Evolutionary conservation across 2,329 filamentous ascomycete species (phyloP).

Genomic region (Drechslera avenae): DNA sequence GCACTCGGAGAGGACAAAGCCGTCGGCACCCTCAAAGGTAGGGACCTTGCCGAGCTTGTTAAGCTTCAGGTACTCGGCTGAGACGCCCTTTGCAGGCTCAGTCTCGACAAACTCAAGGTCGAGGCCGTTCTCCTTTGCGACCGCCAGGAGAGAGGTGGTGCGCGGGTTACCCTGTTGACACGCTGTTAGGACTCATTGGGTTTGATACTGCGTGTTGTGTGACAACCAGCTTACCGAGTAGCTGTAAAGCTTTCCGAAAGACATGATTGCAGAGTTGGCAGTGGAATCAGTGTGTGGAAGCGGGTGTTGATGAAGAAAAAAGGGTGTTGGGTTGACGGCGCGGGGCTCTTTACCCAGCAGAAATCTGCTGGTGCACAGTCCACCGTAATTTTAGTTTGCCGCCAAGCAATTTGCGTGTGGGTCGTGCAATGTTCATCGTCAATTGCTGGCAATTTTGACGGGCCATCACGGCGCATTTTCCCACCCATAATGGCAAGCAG

Average conservation of each 20-base stretch:
- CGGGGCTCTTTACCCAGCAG: conserved; percentile 19
- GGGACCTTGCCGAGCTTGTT: conserved; percentile 91
- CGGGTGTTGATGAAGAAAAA: conserved; percentile 31
- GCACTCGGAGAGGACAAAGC: conserved; percentile 84
- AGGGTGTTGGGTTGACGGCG: conserved; percentile 31
- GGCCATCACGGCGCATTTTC: conserved; percentile 11
- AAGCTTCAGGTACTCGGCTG: conserved; percentile 79
- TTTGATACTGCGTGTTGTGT: conserved; percentile 5
- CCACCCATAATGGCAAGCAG: conserved; percentile 35
- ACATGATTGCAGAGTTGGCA: conserved; percentile 66
- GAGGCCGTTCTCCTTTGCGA: conserved; percentile 96
- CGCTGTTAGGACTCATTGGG: conserved; percentile 35
- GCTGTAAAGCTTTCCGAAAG: conserved; percentile 98
- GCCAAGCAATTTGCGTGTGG: conserved; percentile 23
- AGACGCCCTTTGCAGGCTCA: conserved; percentile 66
- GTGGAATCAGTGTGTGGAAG: conserved; percentile 38
- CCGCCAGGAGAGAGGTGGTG: conserved; percentile 84
- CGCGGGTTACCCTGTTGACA: conserved; percentile 78
- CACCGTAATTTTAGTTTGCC: conserved; percentile 35
- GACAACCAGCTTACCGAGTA: conserved; percentile 59
- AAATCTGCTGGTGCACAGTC: conserved; percentile 25
- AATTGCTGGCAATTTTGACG: conserved; percentile 12
- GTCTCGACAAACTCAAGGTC: conserved; percentile 84
- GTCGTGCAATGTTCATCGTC: conserved; percentile 14
- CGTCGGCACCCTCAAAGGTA: conserved; percentile 89